phyloP scores from a whole-genome alignment of 140 eudicot species.

The Oenanthe javanica region DNA sequence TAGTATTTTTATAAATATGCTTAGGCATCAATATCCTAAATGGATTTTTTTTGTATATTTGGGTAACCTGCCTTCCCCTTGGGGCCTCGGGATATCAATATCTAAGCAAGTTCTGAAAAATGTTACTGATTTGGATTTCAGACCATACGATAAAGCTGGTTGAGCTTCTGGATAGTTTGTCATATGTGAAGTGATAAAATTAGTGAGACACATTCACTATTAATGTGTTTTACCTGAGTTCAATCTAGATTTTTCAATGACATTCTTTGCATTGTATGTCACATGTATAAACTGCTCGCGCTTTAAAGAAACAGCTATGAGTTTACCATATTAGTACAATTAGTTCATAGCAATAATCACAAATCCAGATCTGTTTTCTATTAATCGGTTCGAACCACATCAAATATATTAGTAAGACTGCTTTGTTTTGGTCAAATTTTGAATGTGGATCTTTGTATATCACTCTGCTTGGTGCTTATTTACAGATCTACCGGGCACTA shows the following conservation, averaged over 20 bases:
- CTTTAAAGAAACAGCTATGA: not conserved
- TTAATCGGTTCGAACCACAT: not conserved
- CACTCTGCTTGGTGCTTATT: not conserved
- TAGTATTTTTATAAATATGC: not conserved
- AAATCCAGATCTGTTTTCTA: not conserved
- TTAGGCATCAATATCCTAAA: not conserved
- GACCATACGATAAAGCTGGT: not conserved
- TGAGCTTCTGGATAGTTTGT: not conserved
- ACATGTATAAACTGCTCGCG: not conserved
- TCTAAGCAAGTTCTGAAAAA: conserved; percentile 2
- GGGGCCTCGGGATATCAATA: not conserved
- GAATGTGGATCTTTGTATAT: not conserved
- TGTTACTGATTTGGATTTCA: conserved; percentile 11
- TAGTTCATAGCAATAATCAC: not conserved
- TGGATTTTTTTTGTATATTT: too few species aligned
- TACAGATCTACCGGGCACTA: not conserved
- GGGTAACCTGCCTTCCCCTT: not conserved
- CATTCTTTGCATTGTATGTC: not conserved
- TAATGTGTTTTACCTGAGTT: not conserved
- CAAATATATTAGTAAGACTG: not conserved
- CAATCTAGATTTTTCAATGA: not conserved
- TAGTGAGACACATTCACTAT: not conserved
- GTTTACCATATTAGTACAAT: not conserved
- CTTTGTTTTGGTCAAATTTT: not conserved
- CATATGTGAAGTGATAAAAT: not conserved